Evolutionary conservation across 2,329 filamentous ascomycete species (phyloP).

Genomic region (Fusarium praegraminearum): DNA sequence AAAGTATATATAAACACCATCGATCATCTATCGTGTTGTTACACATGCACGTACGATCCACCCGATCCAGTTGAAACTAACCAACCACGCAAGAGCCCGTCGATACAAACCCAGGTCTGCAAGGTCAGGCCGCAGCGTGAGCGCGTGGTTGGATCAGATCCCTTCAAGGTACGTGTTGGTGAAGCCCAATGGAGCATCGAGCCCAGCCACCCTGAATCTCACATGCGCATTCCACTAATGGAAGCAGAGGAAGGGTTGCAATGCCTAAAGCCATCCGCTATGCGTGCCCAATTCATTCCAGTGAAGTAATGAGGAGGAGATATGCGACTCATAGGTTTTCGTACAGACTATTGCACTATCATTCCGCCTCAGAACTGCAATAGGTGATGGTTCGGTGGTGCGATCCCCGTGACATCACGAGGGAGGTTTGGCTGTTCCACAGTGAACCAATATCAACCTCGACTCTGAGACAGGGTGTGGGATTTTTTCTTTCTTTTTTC

Average conservation of each 20-base stretch:
- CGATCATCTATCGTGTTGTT: constrained; percentile 22
- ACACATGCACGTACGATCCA: constrained; percentile 37
- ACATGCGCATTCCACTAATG: constrained; percentile 42
- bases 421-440: constrained; percentile 11
- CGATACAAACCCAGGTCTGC: constrained; percentile 37
- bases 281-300: constrained; percentile 15
- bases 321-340: constrained; percentile 6
- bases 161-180: constrained; percentile 33
- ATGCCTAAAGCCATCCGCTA: constrained; percentile 26
- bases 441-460: constrained; percentile 28
- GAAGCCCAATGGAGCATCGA: constrained; percentile 26
- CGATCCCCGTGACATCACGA: constrained; percentile 45
- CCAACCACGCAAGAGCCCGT: constrained; percentile 35
- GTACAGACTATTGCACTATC: constrained; percentile 2
- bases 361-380: background rate
- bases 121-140: constrained; percentile 37
- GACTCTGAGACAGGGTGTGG: constrained; percentile 37
- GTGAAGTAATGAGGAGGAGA: background rate
- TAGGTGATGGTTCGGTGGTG: constrained; percentile 34
- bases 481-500: constrained; percentile 9
- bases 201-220: constrained; percentile 38
- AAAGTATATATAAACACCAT: constrained; percentile 8
- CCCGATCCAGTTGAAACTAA: constrained; percentile 26
- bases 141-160: constrained; percentile 41
- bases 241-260: constrained; percentile 24